phyloP scores from a whole-genome alignment of 139 green algal species.

The Limnomonas spitsbergensis region DNA sequence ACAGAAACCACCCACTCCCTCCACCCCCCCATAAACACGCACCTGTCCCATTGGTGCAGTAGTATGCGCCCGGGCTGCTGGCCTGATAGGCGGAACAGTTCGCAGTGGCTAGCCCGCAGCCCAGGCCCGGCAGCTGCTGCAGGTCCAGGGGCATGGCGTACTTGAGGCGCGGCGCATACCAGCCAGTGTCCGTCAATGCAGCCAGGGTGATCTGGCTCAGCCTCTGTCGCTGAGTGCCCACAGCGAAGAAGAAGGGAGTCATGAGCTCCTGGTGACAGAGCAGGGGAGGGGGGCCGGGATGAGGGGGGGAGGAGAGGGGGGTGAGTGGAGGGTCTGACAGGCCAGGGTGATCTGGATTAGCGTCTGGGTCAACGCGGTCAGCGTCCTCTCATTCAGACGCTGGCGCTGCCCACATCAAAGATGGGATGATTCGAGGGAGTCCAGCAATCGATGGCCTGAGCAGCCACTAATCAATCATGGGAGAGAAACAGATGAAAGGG shows the following conservation, averaged over 20 bases:
- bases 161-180: neutral
- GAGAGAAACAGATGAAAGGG: too few relatives aligned
- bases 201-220: neutral
- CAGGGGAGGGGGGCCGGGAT: neutral
- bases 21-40: too few relatives aligned
- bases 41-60: too few relatives aligned
- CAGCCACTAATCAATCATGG: too few relatives aligned
- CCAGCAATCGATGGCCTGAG: too few relatives aligned
- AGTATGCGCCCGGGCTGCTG: neutral
- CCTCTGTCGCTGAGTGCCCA: neutral
- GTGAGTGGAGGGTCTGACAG: too few relatives aligned
- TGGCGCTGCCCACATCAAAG: too few relatives aligned
- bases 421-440: too few relatives aligned
- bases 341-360: too few relatives aligned
- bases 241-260: neutral
- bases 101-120: neutral
- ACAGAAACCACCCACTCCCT: too few relatives aligned
- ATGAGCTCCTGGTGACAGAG: slow-evolving; percentile 9
- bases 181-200: neutral
- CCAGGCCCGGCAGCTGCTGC: neutral
- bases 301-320: neutral
- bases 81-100: neutral
- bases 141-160: slow-evolving; percentile 2
- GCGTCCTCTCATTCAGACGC: too few relatives aligned
- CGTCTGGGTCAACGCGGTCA: too few relatives aligned